These are phyloP conservation scores for Pleurotus cornucopiae DNA, from an alignment of 768 basidiomycete species.

Conservation along the genomic window DNA sequence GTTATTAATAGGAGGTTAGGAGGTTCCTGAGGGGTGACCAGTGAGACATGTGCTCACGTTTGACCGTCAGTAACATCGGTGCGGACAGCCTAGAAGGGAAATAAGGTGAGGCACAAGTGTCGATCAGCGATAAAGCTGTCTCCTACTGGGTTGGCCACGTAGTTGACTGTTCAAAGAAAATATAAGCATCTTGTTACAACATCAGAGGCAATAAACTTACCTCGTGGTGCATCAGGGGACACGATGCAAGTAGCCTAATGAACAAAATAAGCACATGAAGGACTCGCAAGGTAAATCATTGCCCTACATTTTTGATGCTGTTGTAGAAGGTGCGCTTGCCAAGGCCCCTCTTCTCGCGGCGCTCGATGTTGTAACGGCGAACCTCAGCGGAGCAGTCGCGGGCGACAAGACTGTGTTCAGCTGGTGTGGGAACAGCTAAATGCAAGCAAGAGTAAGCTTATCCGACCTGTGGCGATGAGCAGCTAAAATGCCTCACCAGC, in stretches of 20 bases:
- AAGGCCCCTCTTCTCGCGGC: slow-evolving; percentile 17
- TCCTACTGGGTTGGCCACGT: slow-evolving; percentile 16
- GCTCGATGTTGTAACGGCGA: slow-evolving; percentile 10
- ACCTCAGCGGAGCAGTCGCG: slow-evolving; percentile 21
- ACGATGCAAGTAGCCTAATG: slow-evolving; percentile 19
- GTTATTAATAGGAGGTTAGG: not conserved
- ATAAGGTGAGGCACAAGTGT: not conserved
- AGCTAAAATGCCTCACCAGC: slow-evolving; percentile 10
- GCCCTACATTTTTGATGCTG: slow-evolving; percentile 17
- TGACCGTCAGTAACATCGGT: slow-evolving; percentile 24
- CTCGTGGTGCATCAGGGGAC: slow-evolving; percentile 15
- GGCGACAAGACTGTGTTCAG: slow-evolving; percentile 8
- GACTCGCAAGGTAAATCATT: not conserved
- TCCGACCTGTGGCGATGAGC: not conserved
- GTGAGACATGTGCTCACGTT: slow-evolving; percentile 14
- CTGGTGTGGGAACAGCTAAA: slow-evolving; percentile 14
- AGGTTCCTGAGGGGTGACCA: too few species aligned
- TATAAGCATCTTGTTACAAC: not conserved
- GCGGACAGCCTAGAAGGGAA: slow-evolving; percentile 16
- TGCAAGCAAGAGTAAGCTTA: not conserved
- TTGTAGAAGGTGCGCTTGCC: slow-evolving; percentile 16
- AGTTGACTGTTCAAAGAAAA: slow-evolving; percentile 10
- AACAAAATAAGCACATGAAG: not conserved
- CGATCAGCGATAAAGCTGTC: not conserved
- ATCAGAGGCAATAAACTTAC: slow-evolving; percentile 5